Evolutionary conservation across 768 basidiomycete species (phyloP).

Genomic region (Collybia sp.): DNA sequence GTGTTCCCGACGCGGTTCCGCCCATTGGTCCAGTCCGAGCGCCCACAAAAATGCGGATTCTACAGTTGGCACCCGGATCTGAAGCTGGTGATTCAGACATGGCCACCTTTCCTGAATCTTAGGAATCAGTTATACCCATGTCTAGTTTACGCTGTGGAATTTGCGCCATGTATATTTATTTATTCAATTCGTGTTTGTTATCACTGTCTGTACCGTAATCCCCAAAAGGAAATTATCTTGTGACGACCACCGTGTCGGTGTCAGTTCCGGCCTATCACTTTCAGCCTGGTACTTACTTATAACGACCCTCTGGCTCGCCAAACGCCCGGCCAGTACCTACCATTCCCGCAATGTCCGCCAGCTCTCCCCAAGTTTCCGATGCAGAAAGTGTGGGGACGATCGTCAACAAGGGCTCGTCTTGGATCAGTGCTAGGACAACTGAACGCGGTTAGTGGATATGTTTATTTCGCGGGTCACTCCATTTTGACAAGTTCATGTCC

Average conservation of each 20-base stretch:
- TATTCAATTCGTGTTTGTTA: too few species aligned
- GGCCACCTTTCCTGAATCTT: constrained; percentile 22
- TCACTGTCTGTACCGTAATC: too few species aligned
- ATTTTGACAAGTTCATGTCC: neutral
- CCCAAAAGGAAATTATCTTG: too few species aligned
- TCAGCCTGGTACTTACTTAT: too few species aligned
- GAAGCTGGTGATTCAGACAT: constrained; percentile 50
- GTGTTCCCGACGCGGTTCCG: constrained; percentile 37
- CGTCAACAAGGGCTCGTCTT: constrained; percentile 32
- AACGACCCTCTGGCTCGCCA: too few species aligned
- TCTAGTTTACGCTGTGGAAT: neutral
- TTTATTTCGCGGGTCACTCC: neutral
- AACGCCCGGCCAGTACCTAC: too few species aligned
- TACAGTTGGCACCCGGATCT: constrained; percentile 44
- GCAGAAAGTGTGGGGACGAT: constrained; percentile 27
- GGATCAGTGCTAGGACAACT: constrained; percentile 36
- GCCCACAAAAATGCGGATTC: constrained; percentile 65
- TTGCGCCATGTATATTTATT: neutral
- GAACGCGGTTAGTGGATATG: constrained; percentile 42
- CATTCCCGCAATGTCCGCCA: constrained; percentile 13
- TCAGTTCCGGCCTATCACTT: too few species aligned
- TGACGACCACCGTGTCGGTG: too few species aligned
- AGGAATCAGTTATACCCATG: constrained; percentile 2
- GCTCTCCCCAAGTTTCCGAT: constrained; percentile 21
- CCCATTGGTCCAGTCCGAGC: constrained; percentile 34